Evolutionary conservation across 1,139 yeast genomes (phyloP), one percentile per base, ranked within the genome.

Genomic region (Taphrina communis): DNA sequence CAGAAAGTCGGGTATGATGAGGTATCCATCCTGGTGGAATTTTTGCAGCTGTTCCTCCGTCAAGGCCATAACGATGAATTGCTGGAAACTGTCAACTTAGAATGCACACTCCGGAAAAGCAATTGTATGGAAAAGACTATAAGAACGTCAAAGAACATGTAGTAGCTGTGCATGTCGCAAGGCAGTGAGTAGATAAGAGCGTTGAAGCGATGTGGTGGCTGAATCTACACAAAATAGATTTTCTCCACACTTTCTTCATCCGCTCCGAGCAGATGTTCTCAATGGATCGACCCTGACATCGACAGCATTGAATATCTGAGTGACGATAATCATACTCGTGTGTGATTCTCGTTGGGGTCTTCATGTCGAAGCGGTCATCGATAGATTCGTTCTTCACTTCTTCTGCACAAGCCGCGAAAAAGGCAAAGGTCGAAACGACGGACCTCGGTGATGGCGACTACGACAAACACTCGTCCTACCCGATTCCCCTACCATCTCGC

Each of bases 1-100:
- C 17, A 89, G 80, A 73, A 86, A 89, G 69, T 82, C 80, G 0
- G 86, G 86, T 25, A 89, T 77, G 55, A 88, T 86, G 6, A 89
- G 77, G 75, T 88, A 84, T 0, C 96, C 96, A 50, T 88, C 86
- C 0, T 75, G 75, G 31, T 84, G 73, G 74, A 86, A 89, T 19
- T 68, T 71, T 11, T 71, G 74, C 9, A 77, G 65, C 71, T 78
- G 80, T 50, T 76, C 77, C 12, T 53, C 56, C 17, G 67, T 19
- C 12, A 62, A 55, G 3, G 59, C 41, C 66, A 62, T 62, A 21
- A 2, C 17, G 17, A 17, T 17, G 17, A 17, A 17, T 17, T 17
- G 17, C 17, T 17, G 17, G 31, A 25, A 25, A 2, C 31, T 25
- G 2, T 2, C 31, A 25, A 25, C 4, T 25, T 5, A 36, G 1